phyloP scores from a whole-genome alignment of 257 asterid genomes.

The Solanum neorickii region DNA sequence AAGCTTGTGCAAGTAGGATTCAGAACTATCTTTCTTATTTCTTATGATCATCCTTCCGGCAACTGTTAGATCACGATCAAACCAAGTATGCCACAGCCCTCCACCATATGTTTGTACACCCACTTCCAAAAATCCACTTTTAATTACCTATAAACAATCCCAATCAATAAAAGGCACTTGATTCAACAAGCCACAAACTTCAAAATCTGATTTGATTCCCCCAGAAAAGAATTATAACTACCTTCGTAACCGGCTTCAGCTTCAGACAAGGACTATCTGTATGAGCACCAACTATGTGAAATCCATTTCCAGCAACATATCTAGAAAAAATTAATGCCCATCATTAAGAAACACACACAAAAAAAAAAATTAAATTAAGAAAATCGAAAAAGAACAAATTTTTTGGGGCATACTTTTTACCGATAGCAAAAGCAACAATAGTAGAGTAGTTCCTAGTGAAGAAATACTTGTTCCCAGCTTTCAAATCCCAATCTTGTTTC shows the following conservation, averaged over 20 bases:
- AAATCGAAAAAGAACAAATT: neutral
- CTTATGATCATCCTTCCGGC: slow-evolving; percentile 80
- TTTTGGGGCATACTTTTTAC: slow-evolving; percentile 52
- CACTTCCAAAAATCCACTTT: slow-evolving; percentile 87
- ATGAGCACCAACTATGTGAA: slow-evolving; percentile 86
- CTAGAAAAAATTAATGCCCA: slow-evolving; percentile 15
- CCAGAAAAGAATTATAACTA: slow-evolving; percentile 1
- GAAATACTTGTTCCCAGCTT: slow-evolving; percentile 81
- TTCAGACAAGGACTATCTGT: slow-evolving; percentile 93
- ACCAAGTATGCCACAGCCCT: slow-evolving; percentile 99
- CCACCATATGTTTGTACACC: slow-evolving; percentile 95
- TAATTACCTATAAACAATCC: slow-evolving; percentile 45
- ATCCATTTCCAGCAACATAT: slow-evolving; percentile 78
- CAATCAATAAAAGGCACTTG: neutral
- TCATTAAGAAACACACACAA: neutral
- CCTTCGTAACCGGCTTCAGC: slow-evolving; percentile 81
- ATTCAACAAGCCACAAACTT: neutral
- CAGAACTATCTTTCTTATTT: slow-evolving; percentile 50
- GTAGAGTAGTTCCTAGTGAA: slow-evolving; percentile 91
- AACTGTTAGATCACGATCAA: slow-evolving; percentile 84
- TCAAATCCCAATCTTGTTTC: slow-evolving; percentile 76
- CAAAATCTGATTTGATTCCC: neutral
- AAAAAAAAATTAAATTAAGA: neutral
- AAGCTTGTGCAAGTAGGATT: slow-evolving; percentile 54
- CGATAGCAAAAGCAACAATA: slow-evolving; percentile 88